Base-by-base conservation (phyloP, 2,329 filamentous ascomycete genomes). In the Aspergillus phoenicis region DNA sequence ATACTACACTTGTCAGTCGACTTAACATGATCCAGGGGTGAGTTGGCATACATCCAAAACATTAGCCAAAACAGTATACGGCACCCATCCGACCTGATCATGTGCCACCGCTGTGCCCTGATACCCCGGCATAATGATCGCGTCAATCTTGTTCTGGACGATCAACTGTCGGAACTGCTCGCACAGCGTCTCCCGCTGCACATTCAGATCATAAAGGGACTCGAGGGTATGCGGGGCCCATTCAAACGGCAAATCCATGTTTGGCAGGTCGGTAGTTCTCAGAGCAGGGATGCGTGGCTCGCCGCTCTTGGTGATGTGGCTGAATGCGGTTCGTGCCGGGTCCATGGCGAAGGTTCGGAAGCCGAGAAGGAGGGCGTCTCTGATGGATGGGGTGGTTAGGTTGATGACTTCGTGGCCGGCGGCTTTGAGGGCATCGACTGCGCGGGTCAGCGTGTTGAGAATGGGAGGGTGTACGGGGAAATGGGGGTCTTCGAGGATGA, bases 381-480 rank as follows among this genome's bases (percentile, higher is more conserved):
- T n/a, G 15, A 49, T 7, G 0, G 45, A 49, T 8, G 45, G 45
- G 22, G 22, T 28, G 6, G 24, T 10, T 8, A 49, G 24, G 4
- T 17, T n/a, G 1, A 52, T 52, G 1, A 57, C 17, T 6, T 57
- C 41, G 30, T 57, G 58, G 26, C 53, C 52, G 7, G 43, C 41
- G 15, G 22, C 26, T 52, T 52, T 39, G 4, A 60, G 30, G 4
- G 43, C 13, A 5, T 13, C 15, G n/a, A 39, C 26, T n/a, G 58
- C 58, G 17, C 22, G 13, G 2, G 24, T 22, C 4, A 60, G 36
- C 1, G 53, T 26, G 2, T 38, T 28, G 13, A 28, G 22, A 1
- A 60, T 45, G 4, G 58, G 58, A 13, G 58, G 52, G 24, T 57
- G 58, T 8, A 60, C 24, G 33, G 58, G 58, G 26, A 52, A 60